Base-by-base conservation (phyloP, 352 stramenopile species). In the Pythium oligandrum region DNA sequence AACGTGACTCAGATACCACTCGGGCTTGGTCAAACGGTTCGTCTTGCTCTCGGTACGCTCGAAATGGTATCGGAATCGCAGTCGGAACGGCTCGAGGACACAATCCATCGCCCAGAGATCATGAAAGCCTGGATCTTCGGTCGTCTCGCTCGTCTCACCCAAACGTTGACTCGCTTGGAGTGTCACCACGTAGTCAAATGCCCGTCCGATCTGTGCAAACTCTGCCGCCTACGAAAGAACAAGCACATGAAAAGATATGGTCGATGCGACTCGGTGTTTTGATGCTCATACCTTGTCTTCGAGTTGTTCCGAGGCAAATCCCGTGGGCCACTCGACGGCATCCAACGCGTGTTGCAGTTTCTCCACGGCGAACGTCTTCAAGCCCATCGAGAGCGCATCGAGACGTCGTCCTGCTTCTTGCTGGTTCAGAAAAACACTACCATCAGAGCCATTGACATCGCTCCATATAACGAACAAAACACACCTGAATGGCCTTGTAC, bases 1-100 rank as follows among this genome's bases (percentile, higher is more conserved):
- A 2, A 90, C 62, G 52, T 88, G 61, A 47, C 56, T 80, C 12
- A 92, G 49, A 54, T 73, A 81, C 81, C 81, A 92, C 56, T 92
- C 81, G 0, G 81, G 81, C 64, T 88, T 92, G 2, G 77, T 68
- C 6, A 92, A 40, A 35, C 76, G 75, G 53, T 88, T 92, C 11
- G 77, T 90, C 33, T 72, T 63, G 57, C 81, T 92, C 3, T 83
- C 75, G 1, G 31, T 6, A n/a, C 76, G 68, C 52, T 85, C 76
- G 56, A 92, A 92, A 30, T 92, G 81, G 61, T 78, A 92, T 9
- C 70, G 74, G 49, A 90, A 90, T 30, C 81, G 76, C 55, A 76
- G 58, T 8, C 80, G 47, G 33, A 90, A 38, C 3, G 78, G 65
- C 10, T 88, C 66, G 7, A 90, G 26, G 4, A 92, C 53, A 45